phyloP scores from a whole-genome alignment of 352 stramenopile genomes.

The Chrysophaeum taylorii region DNA sequence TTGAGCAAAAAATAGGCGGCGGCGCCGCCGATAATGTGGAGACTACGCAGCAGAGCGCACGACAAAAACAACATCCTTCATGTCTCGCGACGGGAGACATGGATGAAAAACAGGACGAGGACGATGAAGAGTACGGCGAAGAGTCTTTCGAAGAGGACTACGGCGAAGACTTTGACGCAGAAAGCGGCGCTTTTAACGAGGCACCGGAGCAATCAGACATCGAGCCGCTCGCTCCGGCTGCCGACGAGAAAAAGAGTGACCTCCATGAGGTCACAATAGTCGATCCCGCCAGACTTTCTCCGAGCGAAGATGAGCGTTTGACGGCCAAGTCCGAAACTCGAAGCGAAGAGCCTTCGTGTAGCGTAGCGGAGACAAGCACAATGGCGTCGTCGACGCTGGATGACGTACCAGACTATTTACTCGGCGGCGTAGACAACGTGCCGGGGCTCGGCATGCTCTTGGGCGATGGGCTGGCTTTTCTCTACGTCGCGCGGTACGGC shows the following conservation, averaged over 20 bases:
- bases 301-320: constrained; percentile 17
- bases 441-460: constrained; percentile 54
- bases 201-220: not conserved
- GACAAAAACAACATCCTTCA: too few relatives aligned
- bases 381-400: too few relatives aligned
- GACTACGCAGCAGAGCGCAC: too few relatives aligned
- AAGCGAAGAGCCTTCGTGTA: constrained; percentile 19
- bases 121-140: not conserved
- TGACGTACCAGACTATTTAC: constrained; percentile 48
- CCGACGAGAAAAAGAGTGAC: not conserved
- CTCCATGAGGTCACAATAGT: not conserved
- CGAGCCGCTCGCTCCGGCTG: constrained; percentile 8
- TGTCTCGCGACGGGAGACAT: too few relatives aligned
- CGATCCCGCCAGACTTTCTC: constrained; percentile 15
- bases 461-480: constrained; percentile 57
- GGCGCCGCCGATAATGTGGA: too few relatives aligned
- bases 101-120: constrained; percentile 12
- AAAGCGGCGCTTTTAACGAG: constrained; percentile 5
- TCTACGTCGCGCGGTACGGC: constrained; percentile 74
- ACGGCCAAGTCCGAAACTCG: constrained; percentile 18
- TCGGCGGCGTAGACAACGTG: constrained; percentile 42
- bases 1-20: too few relatives aligned
- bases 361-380: constrained; percentile 23
- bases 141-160: constrained; percentile 16
- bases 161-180: constrained; percentile 11